Conservation (phyloP, 2,329 filamentous ascomycete genomes). For the Allantophomopsis cytisporea region DNA sequence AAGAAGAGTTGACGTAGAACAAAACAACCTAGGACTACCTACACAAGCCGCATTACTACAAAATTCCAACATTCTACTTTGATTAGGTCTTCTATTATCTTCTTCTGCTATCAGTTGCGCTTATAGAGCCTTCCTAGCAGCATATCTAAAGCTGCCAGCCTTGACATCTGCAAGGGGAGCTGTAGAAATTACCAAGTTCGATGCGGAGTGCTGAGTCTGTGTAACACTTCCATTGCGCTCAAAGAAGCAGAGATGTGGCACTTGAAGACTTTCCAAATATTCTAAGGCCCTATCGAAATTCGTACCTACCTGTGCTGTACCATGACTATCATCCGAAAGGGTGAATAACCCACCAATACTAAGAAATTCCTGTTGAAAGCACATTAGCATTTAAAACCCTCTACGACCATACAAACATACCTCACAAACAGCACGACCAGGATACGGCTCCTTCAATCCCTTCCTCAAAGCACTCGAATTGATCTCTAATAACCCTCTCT, state of each 20-base stretch:
- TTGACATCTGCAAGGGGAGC: too few species aligned
- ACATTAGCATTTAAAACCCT: conserved; percentile 1
- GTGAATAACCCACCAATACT: conserved; percentile 68
- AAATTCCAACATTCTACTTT: too few species aligned
- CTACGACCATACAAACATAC: conserved; percentile 26
- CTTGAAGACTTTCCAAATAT: conserved; percentile 55
- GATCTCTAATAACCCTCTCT: conserved; percentile 77
- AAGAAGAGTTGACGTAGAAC: too few species aligned
- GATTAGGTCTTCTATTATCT: too few species aligned
- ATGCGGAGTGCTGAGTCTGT: too few species aligned
- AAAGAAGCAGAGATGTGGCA: conserved; percentile 41
- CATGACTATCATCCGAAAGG: conserved; percentile 91
- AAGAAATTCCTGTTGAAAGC: conserved; percentile 47
- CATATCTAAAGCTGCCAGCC: too few species aligned
- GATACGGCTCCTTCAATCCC: conserved; percentile 84
- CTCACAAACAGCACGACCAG: conserved; percentile 63
- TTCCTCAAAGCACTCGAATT: conserved; percentile 83
- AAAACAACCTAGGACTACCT: too few species aligned
- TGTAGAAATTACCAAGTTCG: too few species aligned
- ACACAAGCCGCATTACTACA: too few species aligned
- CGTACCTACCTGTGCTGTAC: conserved; percentile 72
- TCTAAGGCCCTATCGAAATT: conserved; percentile 62
- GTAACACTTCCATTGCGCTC: neutral
- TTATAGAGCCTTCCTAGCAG: neutral
- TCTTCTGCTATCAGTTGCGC: neutral